phyloP scores from a whole-genome alignment of 352 stramenopile species.

The Globisporangium alternatum region DNA sequence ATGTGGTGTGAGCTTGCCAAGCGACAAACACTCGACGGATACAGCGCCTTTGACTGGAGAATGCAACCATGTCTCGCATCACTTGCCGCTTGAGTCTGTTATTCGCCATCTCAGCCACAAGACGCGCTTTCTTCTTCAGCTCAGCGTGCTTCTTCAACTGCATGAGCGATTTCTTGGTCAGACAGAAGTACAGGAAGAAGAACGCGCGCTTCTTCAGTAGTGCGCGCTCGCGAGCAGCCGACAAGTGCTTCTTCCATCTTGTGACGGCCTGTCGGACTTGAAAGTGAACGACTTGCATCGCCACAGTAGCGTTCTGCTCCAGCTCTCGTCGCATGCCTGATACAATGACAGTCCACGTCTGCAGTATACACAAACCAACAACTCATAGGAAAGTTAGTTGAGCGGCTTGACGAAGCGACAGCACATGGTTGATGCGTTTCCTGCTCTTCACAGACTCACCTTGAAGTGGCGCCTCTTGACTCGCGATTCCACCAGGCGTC shows the following conservation, averaged over 20 bases:
- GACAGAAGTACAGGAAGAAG: slow-evolving; percentile 23
- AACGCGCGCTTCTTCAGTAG: slow-evolving; percentile 15
- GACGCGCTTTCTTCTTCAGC: neutral
- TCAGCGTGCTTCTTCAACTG: slow-evolving; percentile 7
- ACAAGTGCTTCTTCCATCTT: slow-evolving; percentile 6
- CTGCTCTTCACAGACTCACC: neutral
- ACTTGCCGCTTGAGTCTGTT: neutral
- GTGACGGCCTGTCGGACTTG: neutral
- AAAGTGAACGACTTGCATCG: neutral
- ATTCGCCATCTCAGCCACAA: neutral
- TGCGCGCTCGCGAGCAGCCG: neutral
- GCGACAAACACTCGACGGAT: neutral
- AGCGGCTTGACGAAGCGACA: neutral
- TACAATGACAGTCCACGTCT: neutral
- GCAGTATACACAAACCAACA: neutral
- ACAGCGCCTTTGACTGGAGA: neutral
- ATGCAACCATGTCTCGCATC: neutral
- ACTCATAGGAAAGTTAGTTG: neutral
- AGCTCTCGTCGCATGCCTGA: neutral
- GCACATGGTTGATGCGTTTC: too few relatives aligned
- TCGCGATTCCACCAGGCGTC: neutral
- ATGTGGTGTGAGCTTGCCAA: neutral
- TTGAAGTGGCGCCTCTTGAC: slow-evolving; percentile 4
- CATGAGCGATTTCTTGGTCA: slow-evolving; percentile 17
- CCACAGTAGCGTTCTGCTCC: slow-evolving; percentile 1